Percentiles rank a stretch among this genome's conserved stretches.
These are phyloP conservation scores for Westerdykella aurantiaca DNA, from an alignment of 2,329 filamentous ascomycete genomes.

Conservation along the genomic window DNA sequence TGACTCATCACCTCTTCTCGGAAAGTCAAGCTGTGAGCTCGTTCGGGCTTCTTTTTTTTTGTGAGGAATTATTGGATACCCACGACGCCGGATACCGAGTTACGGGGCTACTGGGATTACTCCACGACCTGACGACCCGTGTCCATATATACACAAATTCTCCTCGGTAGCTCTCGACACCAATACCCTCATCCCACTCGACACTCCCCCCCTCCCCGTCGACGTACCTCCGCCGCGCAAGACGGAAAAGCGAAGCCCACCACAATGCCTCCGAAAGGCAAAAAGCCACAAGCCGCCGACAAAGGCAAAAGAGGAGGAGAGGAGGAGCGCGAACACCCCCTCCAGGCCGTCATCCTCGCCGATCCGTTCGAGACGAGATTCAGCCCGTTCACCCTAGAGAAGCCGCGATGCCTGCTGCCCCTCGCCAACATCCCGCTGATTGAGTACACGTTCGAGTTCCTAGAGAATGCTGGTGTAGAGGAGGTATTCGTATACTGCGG, in stretches of 20 bases:
- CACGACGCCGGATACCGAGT: too few relatives aligned
- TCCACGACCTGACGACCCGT: too few relatives aligned
- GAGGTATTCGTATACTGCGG: slow-evolving; percentile 91
- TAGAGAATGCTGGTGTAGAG: slow-evolving; percentile 90
- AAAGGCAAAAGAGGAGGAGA: slow-evolving; percentile 39
- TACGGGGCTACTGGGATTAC: too few relatives aligned
- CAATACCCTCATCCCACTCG: slow-evolving; percentile 2
- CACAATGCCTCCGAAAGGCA: slow-evolving; percentile 46
- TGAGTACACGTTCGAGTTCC: slow-evolving; percentile 95
- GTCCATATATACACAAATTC: too few relatives aligned
- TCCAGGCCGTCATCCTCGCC: slow-evolving; percentile 70
- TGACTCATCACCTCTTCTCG: slow-evolving; percentile 3
- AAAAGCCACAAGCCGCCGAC: slow-evolving; percentile 37
- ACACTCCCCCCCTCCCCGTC: neutral
- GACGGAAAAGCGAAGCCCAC: neutral
- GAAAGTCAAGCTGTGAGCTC: too few relatives aligned
- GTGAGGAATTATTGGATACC: too few relatives aligned
- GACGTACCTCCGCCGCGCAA: too few relatives aligned
- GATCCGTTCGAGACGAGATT: slow-evolving; percentile 95
- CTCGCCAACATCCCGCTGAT: slow-evolving; percentile 91
- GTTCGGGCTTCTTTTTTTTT: too few relatives aligned
- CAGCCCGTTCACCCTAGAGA: slow-evolving; percentile 80
- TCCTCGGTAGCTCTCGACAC: slow-evolving; percentile 1
- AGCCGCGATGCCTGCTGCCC: slow-evolving; percentile 84
- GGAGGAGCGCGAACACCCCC: slow-evolving; percentile 56